Percentiles rank a stretch among this genome's conserved stretches.
phyloP scores from a whole-genome alignment of 257 asterid genomes.

The Verbena officinalis region DNA sequence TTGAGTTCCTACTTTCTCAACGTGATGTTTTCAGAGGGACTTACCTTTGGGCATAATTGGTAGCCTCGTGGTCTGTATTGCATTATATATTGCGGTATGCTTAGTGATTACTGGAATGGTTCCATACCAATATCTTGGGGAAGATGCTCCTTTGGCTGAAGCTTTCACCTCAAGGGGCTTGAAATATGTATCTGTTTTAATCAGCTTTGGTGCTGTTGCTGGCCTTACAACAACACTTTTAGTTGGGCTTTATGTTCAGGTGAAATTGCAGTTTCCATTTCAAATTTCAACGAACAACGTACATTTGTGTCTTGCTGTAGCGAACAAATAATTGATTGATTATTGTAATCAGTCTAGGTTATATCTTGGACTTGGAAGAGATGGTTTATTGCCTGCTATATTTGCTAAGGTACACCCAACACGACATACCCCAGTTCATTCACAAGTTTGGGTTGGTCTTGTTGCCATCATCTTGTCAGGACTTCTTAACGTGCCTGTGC shows the following conservation, averaged over 20 bases:
- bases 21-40: slow-evolving; percentile 62
- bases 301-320: slow-evolving; percentile 8
- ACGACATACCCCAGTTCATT: slow-evolving; percentile 80
- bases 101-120: slow-evolving; percentile 95
- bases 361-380: slow-evolving; percentile 95
- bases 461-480: slow-evolving; percentile 76
- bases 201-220: slow-evolving; percentile 93
- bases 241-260: slow-evolving; percentile 96
- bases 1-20: slow-evolving; percentile 23
- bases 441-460: slow-evolving; percentile 90
- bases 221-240: slow-evolving; percentile 89
- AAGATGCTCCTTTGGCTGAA: slow-evolving; percentile 88
- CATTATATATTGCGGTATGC: slow-evolving; percentile 76
- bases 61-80: slow-evolving; percentile 78
- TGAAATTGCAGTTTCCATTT: slow-evolving; percentile 30
- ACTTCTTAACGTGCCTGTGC: slow-evolving; percentile 70
- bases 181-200: slow-evolving; percentile 65
- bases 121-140: slow-evolving; percentile 78
- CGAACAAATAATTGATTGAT: slow-evolving; percentile 29
- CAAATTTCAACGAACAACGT: slow-evolving; percentile 9
- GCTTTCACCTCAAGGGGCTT: slow-evolving; percentile 77
- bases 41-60: slow-evolving; percentile 89
- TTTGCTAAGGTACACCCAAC: slow-evolving; percentile 74
- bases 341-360: slow-evolving; percentile 66
- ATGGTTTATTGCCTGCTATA: slow-evolving; percentile 78